These are phyloP conservation scores for Grammothele lineata DNA, from an alignment of 768 basidiomycete genomes.

Conservation along the genomic window DNA sequence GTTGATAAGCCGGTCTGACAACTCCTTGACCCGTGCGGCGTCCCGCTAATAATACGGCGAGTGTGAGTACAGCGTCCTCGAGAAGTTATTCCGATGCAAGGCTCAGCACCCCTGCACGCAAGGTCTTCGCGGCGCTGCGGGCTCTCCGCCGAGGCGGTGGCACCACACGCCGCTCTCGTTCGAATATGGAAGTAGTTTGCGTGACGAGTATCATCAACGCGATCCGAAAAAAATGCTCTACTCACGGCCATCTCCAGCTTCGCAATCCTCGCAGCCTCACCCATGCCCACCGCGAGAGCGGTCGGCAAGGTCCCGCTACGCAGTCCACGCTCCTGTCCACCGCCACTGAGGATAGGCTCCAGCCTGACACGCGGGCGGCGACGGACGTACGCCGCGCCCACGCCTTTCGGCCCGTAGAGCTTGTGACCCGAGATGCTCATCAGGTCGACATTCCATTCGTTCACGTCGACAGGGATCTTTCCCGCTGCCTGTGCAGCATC, in stretches of 20 bases:
- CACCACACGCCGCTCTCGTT: conserved; percentile 25
- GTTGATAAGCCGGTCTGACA: conserved; percentile 78
- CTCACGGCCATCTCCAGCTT: conserved; percentile 90
- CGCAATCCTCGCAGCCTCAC: conserved; percentile 92
- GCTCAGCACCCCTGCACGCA: conserved; percentile 94
- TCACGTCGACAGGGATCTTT: conserved; percentile 89
- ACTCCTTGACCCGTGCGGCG: conserved; percentile 61
- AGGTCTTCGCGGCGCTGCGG: conserved; percentile 57
- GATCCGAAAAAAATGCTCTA: conserved; percentile 22
- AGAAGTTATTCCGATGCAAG: too few relatives aligned
- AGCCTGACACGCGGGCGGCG: conserved; percentile 88
- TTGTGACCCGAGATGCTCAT: conserved; percentile 98
- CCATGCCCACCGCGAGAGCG: conserved; percentile 84
- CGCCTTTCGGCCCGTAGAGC: conserved; percentile 95
- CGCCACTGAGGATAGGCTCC: conserved; percentile 93
- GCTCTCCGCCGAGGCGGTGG: conserved; percentile 32
- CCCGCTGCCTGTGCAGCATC: conserved; percentile 96
- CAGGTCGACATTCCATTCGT: conserved; percentile 91
- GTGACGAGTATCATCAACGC: conserved; percentile 31
- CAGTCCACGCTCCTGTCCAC: conserved; percentile 95
- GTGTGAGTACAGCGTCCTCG: not conserved
- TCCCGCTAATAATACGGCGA: conserved; percentile 44
- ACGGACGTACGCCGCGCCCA: conserved; percentile 93
- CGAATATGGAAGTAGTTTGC: conserved; percentile 13
- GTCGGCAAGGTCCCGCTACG: conserved; percentile 93